Percentiles rank a stretch among this genome's conserved stretches.
These are phyloP conservation scores for Tylopilus vinaceipallidus DNA, from an alignment of 768 basidiomycete species.

Conservation along the genomic window DNA sequence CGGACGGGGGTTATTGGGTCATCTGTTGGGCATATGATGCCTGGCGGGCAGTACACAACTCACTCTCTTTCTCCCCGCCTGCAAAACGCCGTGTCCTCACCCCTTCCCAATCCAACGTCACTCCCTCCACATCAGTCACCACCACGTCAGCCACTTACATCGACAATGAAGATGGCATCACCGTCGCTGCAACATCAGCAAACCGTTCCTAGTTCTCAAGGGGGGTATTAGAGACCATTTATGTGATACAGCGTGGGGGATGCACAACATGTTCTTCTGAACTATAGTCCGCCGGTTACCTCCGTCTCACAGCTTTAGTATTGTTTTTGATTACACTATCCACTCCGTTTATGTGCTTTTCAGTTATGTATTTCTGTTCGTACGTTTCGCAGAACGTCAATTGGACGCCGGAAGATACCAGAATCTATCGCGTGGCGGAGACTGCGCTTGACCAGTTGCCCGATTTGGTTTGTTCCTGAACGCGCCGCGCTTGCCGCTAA, in stretches of 20 bases:
- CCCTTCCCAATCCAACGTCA: constrained; percentile 43
- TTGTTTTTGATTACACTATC: constrained; percentile 35
- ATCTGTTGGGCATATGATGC: constrained; percentile 29
- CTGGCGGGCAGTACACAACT: constrained; percentile 41
- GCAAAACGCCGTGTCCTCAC: constrained; percentile 45
- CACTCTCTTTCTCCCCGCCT: constrained; percentile 50
- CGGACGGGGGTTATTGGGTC: constrained; percentile 26
- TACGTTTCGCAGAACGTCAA: constrained; percentile 23
- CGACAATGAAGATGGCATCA: constrained; percentile 52
- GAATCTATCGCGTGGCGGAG: too few relatives aligned
- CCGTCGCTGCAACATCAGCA: constrained; percentile 58
- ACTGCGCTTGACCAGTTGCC: too few relatives aligned
- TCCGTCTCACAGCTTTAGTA: constrained; percentile 21
- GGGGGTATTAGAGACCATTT: constrained; percentile 42
- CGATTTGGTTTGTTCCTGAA: neutral
- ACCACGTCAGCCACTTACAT: constrained; percentile 48
- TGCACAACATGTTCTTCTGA: constrained; percentile 12
- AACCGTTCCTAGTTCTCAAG: constrained; percentile 48
- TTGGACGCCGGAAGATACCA: constrained; percentile 18
- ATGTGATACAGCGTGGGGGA: constrained; percentile 12
- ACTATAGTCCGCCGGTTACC: constrained; percentile 12
- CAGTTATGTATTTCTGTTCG: constrained; percentile 37
- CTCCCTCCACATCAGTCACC: constrained; percentile 43
- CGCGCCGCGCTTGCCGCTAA: neutral
- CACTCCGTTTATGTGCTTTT: constrained; percentile 38